Base-by-base conservation (phyloP, 148 eudicot species). In the Rhododendron henanense region DNA sequence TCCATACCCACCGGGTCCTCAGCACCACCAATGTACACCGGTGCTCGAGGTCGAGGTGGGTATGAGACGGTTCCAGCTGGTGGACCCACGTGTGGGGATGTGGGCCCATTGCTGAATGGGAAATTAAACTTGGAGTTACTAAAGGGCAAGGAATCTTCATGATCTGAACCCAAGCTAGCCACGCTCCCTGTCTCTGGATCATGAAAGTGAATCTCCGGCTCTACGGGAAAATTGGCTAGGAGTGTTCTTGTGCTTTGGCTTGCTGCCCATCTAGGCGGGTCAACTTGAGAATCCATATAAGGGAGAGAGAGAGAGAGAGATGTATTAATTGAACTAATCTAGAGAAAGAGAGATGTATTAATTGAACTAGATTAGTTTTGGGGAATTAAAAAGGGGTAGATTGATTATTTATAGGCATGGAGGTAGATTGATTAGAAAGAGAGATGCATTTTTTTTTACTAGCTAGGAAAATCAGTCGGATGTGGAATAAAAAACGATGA, bases 211-310 rank as follows among this genome's bases (percentile, higher is more conserved):
- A 0, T 77, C 31, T 55, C 71, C 11, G 48, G 13, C 47, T 39
- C 73, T 19, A 4, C 8, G 21, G 92, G 83, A 16, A 3, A 1
- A 11, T 78, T 69, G 11, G 14, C 47, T 3, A 19, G 19, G 37
- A 19, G 21, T 9, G 83, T 16, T 61, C 87, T 81, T 18, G 91
- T 78, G 90, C 93, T 89, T n/a, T 89, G 88, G 23, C 74, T 91
- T 35, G 91, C 90, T 3, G 87, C 76, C 93, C 93, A 91, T 88
- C 93, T 41, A 4, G 90, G 89, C 83, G 73, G 88, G 31, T 79
- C 25, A 41, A 45, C 41, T 8, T 47, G 11, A 63, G 78, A 41
- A 57, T 78, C 82, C 86, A 77, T 76, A 13, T 33, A 0, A 21
- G 1, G 9, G 55, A 67, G 69, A 51, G 28, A 9, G 11, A 51